Conservation (phyloP, 805 yeast species). For the Starmera pachycereana region DNA sequence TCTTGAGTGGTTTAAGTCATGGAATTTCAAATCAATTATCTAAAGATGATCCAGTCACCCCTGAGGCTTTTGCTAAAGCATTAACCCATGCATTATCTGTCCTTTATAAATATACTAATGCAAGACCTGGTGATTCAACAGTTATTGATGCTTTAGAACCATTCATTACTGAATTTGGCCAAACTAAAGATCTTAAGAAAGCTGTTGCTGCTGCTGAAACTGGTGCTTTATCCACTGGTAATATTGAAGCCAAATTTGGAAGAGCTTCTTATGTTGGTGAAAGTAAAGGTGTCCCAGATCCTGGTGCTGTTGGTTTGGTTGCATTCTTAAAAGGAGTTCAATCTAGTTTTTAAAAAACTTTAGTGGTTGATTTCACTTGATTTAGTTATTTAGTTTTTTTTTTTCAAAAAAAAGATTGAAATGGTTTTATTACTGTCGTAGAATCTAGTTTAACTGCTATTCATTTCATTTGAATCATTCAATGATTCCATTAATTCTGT, state of each 20-base stretch:
- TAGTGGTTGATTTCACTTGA: background rate
- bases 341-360: slow-evolving; percentile 6
- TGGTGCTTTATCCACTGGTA: slow-evolving; percentile 71
- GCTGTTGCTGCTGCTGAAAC: slow-evolving; percentile 63
- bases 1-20: slow-evolving; percentile 63
- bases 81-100: slow-evolving; percentile 54
- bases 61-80: slow-evolving; percentile 34
- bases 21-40: slow-evolving; percentile 26
- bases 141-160: slow-evolving; percentile 85
- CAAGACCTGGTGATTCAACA: slow-evolving; percentile 83
- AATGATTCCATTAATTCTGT: no score
- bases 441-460: no score
- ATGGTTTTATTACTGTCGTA: no score
- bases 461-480: no score
- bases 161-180: slow-evolving; percentile 53
- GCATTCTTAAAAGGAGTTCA: slow-evolving; percentile 34
- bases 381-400: background rate
- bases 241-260: slow-evolving; percentile 78
- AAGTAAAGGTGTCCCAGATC: slow-evolving; percentile 65
- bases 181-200: slow-evolving; percentile 38
- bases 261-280: slow-evolving; percentile 90
- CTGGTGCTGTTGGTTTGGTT: slow-evolving; percentile 87
- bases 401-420: background rate
- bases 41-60: slow-evolving; percentile 19
- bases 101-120: slow-evolving; percentile 77